Percentiles rank a stretch among this genome's conserved stretches.
phyloP scores from a whole-genome alignment of 257 asterid genomes.

The Solanum tarijense region DNA sequence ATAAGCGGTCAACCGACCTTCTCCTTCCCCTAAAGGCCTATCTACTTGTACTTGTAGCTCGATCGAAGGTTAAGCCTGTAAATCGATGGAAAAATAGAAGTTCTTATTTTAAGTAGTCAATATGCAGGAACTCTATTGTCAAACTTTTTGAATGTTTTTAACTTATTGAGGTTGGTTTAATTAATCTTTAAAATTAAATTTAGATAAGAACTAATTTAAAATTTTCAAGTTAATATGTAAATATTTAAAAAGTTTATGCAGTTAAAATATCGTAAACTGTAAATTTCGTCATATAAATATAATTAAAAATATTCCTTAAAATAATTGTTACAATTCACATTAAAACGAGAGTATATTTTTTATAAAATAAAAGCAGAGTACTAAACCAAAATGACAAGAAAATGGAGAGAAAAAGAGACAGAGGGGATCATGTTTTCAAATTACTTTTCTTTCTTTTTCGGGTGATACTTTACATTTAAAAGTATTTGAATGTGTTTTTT shows the following conservation, averaged over 20 bases:
- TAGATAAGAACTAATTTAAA: background rate
- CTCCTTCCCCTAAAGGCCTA: background rate
- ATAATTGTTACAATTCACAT: background rate
- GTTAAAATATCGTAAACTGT: background rate
- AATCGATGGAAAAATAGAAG: background rate
- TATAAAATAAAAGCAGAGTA: background rate
- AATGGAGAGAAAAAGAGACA: background rate
- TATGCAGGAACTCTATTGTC: background rate
- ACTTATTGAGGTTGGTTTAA: background rate
- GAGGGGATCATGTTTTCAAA: background rate
- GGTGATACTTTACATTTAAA: background rate
- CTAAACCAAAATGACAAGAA: background rate
- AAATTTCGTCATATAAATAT: background rate
- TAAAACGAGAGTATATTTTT: background rate
- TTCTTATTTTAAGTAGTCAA: background rate
- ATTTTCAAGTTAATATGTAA: background rate
- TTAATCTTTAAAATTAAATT: background rate
- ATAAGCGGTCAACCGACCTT: background rate
- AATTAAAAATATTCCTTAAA: background rate
- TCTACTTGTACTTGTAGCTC: background rate
- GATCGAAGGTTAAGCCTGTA: background rate
- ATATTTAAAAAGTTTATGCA: background rate
- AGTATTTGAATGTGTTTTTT: no score
- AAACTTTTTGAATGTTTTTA: background rate
- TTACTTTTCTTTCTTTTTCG: background rate